Base-by-base conservation (phyloP, 352 stramenopile genomes). In the Phytophthora hybrid region DNA sequence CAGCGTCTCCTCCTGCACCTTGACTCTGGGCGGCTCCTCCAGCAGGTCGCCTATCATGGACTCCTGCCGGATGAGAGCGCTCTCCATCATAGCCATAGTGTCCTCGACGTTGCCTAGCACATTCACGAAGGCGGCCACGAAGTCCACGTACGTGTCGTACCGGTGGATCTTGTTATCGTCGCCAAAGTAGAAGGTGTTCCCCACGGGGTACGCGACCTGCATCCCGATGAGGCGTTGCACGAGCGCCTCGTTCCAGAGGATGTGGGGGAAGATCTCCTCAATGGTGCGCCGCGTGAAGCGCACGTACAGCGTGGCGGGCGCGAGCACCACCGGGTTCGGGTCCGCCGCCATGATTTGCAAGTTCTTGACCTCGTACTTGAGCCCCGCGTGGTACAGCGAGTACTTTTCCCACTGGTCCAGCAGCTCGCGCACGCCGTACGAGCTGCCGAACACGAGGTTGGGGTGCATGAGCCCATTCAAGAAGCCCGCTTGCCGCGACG, bases 381-480 rank as follows among this genome's bases (percentile, higher is more conserved):
- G 78, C 16, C 67, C 79, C 26, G 77, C 52, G 67, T 90, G 80
- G 65, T 83, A 90, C 58, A 84, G 77, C 37, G 84, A 89, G 78
- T 93, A 93, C 41, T 84, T 82, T 58, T 81, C 59, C 85, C 85
- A 93, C 74, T 93, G 85, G 32, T 88, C 75, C 11, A 90, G 66
- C 37, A 93, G 68, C 37, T 83, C 61, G 1, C 58, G 62, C 7
- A 91, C 66, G 16, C 85, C 85, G 39, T 80, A 77, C 32, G 78
- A 75, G 70, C 79, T 78, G 6, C 82, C 82, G 32, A 93, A 89
- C 9, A 84, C 64, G 66, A 93, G 72, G 18, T 84, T 72, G 3
- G 81, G 76, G 46, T 78, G 61, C 80, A 91, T 83, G 49, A 91
- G 78, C 1, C 79, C 57, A 14, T 84, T 74, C 41, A 82, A 57